Conservation (phyloP, 345 rosid genomes). For the Isatis tinctoria region DNA sequence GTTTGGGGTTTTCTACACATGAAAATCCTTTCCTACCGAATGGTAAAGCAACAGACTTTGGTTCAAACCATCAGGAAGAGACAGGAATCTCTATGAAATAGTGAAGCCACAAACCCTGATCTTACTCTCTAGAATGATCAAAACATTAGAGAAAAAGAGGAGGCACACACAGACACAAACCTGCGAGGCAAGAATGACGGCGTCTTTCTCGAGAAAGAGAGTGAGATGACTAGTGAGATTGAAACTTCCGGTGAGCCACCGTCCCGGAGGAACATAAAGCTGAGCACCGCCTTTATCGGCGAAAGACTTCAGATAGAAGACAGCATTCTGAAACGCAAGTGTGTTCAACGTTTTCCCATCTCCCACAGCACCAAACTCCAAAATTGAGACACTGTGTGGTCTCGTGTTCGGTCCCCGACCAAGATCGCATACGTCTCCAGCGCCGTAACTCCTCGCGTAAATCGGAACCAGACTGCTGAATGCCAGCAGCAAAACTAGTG, state of each 20-base stretch:
- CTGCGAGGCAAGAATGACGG: constrained; percentile 47
- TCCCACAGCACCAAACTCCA: constrained; percentile 51
- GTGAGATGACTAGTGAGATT: constrained; percentile 51
- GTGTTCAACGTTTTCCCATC: constrained; percentile 53
- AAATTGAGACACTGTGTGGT: constrained; percentile 38
- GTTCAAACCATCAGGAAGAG: neutral
- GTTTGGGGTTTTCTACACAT: neutral
- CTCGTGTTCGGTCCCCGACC: constrained; percentile 19
- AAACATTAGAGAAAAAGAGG: neutral
- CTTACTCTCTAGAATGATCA: neutral
- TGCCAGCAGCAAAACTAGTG: constrained; percentile 17
- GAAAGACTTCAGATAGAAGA: constrained; percentile 43
- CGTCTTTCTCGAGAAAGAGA: constrained; percentile 45
- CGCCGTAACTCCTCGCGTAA: neutral
- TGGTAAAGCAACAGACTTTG: neutral
- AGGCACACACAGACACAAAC: constrained; percentile 7
- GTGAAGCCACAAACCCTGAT: neutral
- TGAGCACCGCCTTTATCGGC: constrained; percentile 51
- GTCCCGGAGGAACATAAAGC: constrained; percentile 50
- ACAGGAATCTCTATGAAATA: neutral
- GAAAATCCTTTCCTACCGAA: neutral
- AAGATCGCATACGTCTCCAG: constrained; percentile 24
- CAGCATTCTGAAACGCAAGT: constrained; percentile 46
- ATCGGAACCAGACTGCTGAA: constrained; percentile 17
- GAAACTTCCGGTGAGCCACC: constrained; percentile 51